phyloP scores from a whole-genome alignment of 345 rosid genomes.

The Jatropha curcas region DNA sequence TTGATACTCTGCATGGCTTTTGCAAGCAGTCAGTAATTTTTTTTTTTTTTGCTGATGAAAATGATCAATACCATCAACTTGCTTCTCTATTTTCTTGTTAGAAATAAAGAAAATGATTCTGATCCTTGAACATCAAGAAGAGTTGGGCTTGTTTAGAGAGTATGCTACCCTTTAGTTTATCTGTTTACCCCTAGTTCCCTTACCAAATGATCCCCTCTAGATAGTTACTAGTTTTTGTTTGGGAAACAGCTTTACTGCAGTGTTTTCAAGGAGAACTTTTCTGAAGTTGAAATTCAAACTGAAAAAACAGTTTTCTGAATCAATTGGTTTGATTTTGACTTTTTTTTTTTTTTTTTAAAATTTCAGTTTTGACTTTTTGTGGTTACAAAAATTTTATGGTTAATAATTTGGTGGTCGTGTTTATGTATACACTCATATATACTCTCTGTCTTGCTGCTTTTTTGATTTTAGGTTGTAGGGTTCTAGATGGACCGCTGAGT shows the following conservation, averaged over 20 bases:
- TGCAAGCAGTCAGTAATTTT: neutral
- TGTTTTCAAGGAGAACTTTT: neutral
- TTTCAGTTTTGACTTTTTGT: neutral
- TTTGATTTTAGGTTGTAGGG: no score
- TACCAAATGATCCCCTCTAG: neutral
- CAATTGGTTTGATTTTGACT: neutral
- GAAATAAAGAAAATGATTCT: neutral
- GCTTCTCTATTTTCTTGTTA: neutral
- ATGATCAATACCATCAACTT: neutral
- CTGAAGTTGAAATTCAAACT: neutral
- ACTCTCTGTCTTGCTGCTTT: neutral
- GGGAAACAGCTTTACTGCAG: neutral
- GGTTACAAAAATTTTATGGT: neutral
- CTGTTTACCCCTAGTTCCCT: neutral
- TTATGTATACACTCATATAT: no score
- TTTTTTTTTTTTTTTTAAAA: neutral
- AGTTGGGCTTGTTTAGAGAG: neutral
- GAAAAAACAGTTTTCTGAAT: neutral
- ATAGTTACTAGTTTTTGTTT: no score
- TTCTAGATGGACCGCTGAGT: no score
- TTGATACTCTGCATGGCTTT: neutral
- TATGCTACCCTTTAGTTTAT: neutral
- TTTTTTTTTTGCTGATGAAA: neutral
- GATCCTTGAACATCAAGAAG: neutral
- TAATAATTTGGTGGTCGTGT: neutral